phyloP scores from a whole-genome alignment of 2,329 filamentous ascomycete species.

The Helotiales sp. region DNA sequence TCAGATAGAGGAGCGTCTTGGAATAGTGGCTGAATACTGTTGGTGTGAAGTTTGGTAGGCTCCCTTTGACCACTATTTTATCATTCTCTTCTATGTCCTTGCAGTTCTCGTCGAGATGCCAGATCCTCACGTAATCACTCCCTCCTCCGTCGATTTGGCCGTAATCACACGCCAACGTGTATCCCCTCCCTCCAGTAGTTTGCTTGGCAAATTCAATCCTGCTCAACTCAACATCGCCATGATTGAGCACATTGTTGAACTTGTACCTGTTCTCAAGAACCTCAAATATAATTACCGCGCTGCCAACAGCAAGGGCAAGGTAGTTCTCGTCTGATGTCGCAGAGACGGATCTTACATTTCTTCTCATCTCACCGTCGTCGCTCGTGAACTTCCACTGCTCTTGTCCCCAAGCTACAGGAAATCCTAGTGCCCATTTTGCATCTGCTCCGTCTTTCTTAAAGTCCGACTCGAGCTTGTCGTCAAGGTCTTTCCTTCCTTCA shows the following conservation, averaged over 20 bases:
- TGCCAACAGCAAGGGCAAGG: background rate
- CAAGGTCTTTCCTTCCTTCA: background rate
- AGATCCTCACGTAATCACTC: background rate
- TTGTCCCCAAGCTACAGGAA: background rate
- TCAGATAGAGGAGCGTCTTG: background rate
- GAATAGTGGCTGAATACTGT: background rate
- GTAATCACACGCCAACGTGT: background rate
- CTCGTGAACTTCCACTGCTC: background rate
- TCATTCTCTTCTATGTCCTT: background rate
- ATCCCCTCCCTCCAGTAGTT: background rate
- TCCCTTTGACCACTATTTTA: background rate
- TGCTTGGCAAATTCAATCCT: background rate
- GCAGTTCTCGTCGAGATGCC: background rate
- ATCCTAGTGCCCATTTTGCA: background rate
- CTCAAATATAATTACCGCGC: background rate
- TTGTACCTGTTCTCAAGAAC: background rate
- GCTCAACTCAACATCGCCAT: background rate
- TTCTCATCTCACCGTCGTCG: background rate
- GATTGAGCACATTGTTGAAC: background rate
- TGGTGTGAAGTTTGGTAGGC: background rate
- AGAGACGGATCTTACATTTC: background rate
- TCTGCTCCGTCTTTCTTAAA: background rate
- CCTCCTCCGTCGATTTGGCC: background rate
- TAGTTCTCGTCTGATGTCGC: background rate
- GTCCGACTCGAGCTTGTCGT: background rate